Percentiles rank a stretch among this genome's conserved stretches.
Evolutionary conservation across 129 eudicot genomes (phyloP).

Genomic region (Dittrichia graveolens): DNA sequence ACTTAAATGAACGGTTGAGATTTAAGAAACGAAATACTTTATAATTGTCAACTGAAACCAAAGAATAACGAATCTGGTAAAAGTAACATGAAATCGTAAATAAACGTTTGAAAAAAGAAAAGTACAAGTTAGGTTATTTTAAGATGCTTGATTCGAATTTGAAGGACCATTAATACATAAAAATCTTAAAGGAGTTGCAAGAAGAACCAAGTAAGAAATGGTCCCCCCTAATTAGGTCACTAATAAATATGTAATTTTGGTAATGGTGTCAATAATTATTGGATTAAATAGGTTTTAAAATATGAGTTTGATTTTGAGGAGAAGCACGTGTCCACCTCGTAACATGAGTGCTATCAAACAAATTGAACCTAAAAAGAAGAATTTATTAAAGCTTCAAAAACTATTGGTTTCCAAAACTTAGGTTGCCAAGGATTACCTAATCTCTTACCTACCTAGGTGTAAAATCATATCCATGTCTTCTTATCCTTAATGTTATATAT

Average conservation of each 20-base stretch:
- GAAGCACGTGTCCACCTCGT: conserved; percentile 60
- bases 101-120: neutral
- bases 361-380: conserved; percentile 48
- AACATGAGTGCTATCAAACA: conserved; percentile 59
- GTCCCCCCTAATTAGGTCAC: conserved; percentile 44
- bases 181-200: conserved; percentile 29
- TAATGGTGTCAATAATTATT: conserved; percentile 52
- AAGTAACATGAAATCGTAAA: neutral
- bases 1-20: conserved; percentile 15
- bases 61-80: conserved; percentile 24
- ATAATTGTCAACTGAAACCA: conserved; percentile 28
- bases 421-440: conserved; percentile 51
- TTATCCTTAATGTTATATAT: conserved; percentile 24
- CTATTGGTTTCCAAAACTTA: conserved; percentile 34
- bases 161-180: conserved; percentile 23
- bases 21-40: conserved; percentile 1
- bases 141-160: conserved; percentile 23
- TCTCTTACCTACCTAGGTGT: neutral
- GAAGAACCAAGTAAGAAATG: conserved; percentile 30
- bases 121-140: conserved; percentile 39
- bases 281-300: conserved; percentile 28
- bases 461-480: neutral
- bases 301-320: conserved; percentile 39
- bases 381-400: conserved; percentile 29
- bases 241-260: conserved; percentile 28